Conservation (phyloP, 306 rosid species). For the Cicer yamashitae region DNA sequence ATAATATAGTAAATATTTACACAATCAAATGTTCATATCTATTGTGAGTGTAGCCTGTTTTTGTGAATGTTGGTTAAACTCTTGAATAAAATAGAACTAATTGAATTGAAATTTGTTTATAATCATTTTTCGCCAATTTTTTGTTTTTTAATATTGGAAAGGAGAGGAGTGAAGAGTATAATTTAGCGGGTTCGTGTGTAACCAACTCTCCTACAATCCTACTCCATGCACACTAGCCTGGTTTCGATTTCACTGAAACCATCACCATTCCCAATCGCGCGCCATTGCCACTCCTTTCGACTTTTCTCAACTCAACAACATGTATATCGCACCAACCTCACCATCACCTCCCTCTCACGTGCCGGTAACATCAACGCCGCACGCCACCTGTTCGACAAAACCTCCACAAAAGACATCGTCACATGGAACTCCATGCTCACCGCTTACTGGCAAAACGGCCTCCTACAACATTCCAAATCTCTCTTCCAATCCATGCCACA, state of each 20-base stretch:
- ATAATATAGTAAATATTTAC: too few relatives aligned
- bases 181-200: too few relatives aligned
- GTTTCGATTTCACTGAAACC: background rate
- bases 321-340: constrained; percentile 49
- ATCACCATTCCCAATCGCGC: background rate
- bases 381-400: constrained; percentile 60
- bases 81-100: too few relatives aligned
- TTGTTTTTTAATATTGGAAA: too few relatives aligned
- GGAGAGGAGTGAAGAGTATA: too few relatives aligned
- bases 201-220: background rate
- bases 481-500: constrained; percentile 56
- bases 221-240: constrained; percentile 20
- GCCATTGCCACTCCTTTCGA: constrained; percentile 10
- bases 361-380: constrained; percentile 49
- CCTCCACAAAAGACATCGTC: constrained; percentile 52
- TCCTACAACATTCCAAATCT: constrained; percentile 41
- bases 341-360: constrained; percentile 46
- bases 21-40: too few relatives aligned
- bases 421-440: constrained; percentile 62
- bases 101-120: too few relatives aligned
- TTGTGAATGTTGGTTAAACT: too few relatives aligned
- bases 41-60: too few relatives aligned
- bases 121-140: too few relatives aligned
- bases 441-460: constrained; percentile 59
- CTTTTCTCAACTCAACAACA: constrained; percentile 42